Conservation (phyloP, 495 filamentous ascomycete species). For the Xylaria castorea region DNA sequence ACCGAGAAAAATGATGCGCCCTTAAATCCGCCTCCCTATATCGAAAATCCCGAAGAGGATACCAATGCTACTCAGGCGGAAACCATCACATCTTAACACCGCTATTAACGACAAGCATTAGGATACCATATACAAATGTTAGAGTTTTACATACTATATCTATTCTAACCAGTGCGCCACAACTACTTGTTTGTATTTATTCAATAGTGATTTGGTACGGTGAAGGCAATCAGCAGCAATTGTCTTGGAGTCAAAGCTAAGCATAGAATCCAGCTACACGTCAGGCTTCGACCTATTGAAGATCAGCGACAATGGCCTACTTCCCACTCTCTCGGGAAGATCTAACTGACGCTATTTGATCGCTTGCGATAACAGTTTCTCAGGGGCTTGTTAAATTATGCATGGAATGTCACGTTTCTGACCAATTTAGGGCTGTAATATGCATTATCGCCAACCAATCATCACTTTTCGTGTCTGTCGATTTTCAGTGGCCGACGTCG, state of each 20-base stretch:
- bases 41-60: constrained; percentile 19
- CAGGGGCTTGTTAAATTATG: not conserved
- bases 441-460: constrained; percentile 5
- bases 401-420: not conserved
- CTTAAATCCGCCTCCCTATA: constrained; percentile 51
- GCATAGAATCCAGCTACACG: not conserved
- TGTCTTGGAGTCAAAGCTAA: too few relatives aligned
- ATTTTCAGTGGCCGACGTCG: constrained; percentile 1
- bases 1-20: constrained; percentile 53
- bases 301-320: not conserved
- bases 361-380: not conserved
- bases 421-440: not conserved
- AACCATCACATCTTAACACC: not conserved
- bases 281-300: not conserved
- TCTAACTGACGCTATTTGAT: not conserved
- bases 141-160: not conserved
- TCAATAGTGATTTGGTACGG: not conserved
- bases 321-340: not conserved
- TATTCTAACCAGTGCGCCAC: not conserved
- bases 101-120: not conserved
- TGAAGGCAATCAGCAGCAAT: not conserved
- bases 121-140: not conserved
- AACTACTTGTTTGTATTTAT: not conserved
- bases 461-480: not conserved
- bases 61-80: not conserved